Percentiles rank a stretch among this genome's conserved stretches.
phyloP scores from a whole-genome alignment of 169 alveolate species.

The Plasmodium berghei region DNA sequence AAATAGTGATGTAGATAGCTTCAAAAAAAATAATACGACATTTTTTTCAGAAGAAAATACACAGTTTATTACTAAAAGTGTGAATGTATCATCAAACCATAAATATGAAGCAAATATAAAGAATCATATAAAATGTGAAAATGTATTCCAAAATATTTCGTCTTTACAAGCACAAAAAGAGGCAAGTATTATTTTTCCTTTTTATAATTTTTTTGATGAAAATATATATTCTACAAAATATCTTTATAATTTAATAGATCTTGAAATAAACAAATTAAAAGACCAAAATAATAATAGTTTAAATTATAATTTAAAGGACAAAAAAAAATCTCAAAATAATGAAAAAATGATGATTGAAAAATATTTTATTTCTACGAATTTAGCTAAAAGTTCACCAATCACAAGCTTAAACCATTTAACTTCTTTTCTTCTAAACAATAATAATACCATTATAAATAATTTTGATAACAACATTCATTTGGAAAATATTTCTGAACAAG shows the following conservation, averaged over 20 bases:
- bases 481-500: background rate
- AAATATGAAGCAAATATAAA: background rate
- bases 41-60: too few species aligned
- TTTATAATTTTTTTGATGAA: conserved; percentile 66
- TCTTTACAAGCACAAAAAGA: conserved; percentile 65
- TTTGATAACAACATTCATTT: background rate
- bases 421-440: conserved; percentile 3
- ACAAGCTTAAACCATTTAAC: conserved; percentile 35
- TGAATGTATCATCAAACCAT: background rate
- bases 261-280: conserved; percentile 32
- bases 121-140: background rate
- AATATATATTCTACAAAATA: conserved; percentile 45
- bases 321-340: background rate
- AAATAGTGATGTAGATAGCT: background rate
- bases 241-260: conserved; percentile 14
- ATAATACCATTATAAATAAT: background rate
- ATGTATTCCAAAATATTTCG: background rate
- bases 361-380: conserved; percentile 30
- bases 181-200: conserved; percentile 52
- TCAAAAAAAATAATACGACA: background rate
- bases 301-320: background rate
- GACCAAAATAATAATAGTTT: background rate
- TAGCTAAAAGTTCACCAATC: conserved; percentile 51
- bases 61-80: background rate
- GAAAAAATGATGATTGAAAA: background rate